Conservation (phyloP, 495 filamentous ascomycete genomes). For the Aspergillus indologenus region DNA sequence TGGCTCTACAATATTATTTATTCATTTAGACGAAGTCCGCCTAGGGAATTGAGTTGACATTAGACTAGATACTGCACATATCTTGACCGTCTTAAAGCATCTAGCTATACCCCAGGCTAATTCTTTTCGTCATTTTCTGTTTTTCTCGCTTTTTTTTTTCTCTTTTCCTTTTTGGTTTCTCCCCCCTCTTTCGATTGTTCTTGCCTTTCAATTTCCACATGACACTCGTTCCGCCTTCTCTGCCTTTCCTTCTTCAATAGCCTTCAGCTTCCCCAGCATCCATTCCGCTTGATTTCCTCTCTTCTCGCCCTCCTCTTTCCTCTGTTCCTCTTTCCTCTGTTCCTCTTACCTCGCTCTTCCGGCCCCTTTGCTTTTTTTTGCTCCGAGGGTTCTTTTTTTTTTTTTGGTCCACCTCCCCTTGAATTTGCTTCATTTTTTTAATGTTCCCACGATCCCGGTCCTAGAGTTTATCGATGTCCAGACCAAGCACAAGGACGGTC, state of each 20-base stretch:
- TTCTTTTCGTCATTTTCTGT: conserved; percentile 21
- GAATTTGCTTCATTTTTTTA: neutral
- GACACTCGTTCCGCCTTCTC: no score
- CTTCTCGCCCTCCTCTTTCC: no score
- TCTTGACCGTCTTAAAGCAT: conserved; percentile 15
- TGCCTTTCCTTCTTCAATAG: no score
- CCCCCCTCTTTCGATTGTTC: neutral
- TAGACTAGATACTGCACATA: conserved; percentile 28
- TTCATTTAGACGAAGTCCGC: neutral
- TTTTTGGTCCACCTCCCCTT: neutral
- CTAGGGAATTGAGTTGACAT: conserved; percentile 30
- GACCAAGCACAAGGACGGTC: neutral
- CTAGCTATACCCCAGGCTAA: conserved; percentile 30
- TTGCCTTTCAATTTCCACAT: neutral
- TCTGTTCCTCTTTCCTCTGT: no score
- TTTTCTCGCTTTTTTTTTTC: neutral
- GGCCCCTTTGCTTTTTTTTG: no score
- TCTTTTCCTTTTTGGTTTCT: no score
- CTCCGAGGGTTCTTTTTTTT: no score
- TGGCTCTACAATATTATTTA: no score
- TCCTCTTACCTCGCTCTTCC: no score
- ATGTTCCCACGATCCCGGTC: neutral
- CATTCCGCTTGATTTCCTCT: no score
- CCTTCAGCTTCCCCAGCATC: no score
- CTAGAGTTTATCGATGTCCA: neutral